These are phyloP conservation scores for Candolleomyces eurysporus DNA, from an alignment of 768 basidiomycete species.

Conservation along the genomic window DNA sequence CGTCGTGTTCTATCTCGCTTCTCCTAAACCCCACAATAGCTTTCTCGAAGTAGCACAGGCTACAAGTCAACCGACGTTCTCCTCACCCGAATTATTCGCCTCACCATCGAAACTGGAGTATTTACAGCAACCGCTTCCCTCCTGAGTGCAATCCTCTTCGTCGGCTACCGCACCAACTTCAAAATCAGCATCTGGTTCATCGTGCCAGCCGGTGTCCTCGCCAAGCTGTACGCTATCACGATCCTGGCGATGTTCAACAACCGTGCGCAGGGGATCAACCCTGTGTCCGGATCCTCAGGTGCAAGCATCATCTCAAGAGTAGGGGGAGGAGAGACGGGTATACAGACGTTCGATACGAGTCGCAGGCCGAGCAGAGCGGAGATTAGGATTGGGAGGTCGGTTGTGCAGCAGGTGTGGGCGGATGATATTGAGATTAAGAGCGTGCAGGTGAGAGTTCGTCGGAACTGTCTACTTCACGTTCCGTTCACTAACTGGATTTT, in stretches of 20 bases:
- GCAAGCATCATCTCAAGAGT: neutral
- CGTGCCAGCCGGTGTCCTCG: conserved; percentile 30
- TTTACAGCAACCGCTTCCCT: conserved; percentile 28
- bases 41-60: conserved; percentile 21
- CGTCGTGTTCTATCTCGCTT: neutral
- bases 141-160: conserved; percentile 25
- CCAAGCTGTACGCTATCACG: conserved; percentile 34
- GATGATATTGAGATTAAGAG: conserved; percentile 19
- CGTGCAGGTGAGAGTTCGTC: conserved; percentile 8
- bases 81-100: conserved; percentile 27
- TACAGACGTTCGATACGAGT: neutral
- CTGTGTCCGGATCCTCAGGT: neutral
- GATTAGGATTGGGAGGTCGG: conserved; percentile 23
- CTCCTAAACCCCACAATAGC: conserved; percentile 4
- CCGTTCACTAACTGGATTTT: too few species aligned
- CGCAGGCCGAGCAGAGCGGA: conserved; percentile 3
- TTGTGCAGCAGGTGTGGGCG: conserved; percentile 24
- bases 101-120: conserved; percentile 34
- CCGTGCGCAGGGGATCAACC: conserved; percentile 8
- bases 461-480: neutral
- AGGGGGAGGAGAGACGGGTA: neutral
- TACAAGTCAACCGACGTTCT: conserved; percentile 23
- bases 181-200: conserved; percentile 27
- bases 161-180: conserved; percentile 23
- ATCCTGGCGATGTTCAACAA: conserved; percentile 33